These are phyloP conservation scores for Ascochyta pisi DNA, from an alignment of 2,329 filamentous ascomycete species.

Conservation along the genomic window DNA sequence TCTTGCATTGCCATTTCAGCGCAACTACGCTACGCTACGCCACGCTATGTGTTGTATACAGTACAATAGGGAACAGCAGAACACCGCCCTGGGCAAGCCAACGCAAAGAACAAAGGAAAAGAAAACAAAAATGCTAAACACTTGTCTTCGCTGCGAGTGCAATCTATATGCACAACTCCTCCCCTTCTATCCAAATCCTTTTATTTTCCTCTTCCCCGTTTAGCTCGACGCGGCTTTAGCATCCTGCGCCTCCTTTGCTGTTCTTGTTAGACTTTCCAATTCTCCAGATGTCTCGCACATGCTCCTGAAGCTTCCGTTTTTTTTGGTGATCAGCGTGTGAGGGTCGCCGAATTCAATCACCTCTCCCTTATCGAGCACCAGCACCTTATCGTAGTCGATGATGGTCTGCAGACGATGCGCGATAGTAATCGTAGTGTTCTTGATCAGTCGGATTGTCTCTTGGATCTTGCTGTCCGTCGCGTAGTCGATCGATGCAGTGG, in stretches of 20 bases:
- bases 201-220: neutral
- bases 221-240: constrained; percentile 13
- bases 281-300: constrained; percentile 74
- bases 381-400: constrained; percentile 96
- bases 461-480: constrained; percentile 95
- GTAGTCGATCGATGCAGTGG: constrained; percentile 97
- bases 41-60: too few species aligned
- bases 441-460: constrained; percentile 91
- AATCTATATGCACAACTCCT: neutral
- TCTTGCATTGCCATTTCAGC: too few species aligned
- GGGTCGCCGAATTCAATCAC: constrained; percentile 93
- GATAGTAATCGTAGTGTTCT: constrained; percentile 92
- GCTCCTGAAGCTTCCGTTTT: constrained; percentile 69
- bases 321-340: constrained; percentile 70
- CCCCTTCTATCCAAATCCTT: neutral
- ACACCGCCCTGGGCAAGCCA: too few species aligned
- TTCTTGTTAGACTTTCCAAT: constrained; percentile 62
- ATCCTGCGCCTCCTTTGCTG: constrained; percentile 60
- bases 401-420: constrained; percentile 96
- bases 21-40: too few species aligned
- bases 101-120: neutral
- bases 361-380: constrained; percentile 87
- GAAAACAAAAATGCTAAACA: neutral
- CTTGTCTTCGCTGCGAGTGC: neutral
- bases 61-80: too few species aligned